A percentile compares a stretch with the other conserved stretches of the same genome.
phyloP scores from a whole-genome alignment of 2,329 filamentous ascomycete species.

The Colletotrichum sp. region DNA sequence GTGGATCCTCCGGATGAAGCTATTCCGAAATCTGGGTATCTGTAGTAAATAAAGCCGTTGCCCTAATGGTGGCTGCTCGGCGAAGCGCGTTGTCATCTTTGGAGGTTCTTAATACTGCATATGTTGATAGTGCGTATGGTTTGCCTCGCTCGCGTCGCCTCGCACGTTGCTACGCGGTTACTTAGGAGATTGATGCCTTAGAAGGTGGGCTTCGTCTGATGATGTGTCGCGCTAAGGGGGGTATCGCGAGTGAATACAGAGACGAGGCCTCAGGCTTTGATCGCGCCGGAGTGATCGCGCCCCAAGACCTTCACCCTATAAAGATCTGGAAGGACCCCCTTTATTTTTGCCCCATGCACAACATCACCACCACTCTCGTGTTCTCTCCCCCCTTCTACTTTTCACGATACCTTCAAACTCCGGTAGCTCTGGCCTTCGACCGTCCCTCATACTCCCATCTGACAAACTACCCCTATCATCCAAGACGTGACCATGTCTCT shows the following conservation, averaged over 20 bases:
- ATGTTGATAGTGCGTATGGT: rapidly evolving
- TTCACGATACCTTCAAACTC: neutral
- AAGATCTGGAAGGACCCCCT: too few species aligned
- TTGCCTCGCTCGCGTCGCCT: neutral
- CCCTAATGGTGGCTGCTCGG: too few species aligned
- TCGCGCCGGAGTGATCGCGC: neutral
- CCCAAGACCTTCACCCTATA: neutral
- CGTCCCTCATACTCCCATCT: too few species aligned
- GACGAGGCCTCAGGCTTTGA: neutral
- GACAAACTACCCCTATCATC: neutral
- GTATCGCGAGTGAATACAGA: neutral
- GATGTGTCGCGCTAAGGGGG: neutral
- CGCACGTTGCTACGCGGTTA: neutral
- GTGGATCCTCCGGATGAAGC: neutral
- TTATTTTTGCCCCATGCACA: too few species aligned
- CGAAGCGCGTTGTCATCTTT: too few species aligned
- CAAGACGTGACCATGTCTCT: neutral
- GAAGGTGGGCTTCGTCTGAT: neutral
- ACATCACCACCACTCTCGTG: too few species aligned
- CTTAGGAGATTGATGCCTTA: neutral
- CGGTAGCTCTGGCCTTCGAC: too few species aligned
- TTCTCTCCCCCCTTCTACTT: neutral
- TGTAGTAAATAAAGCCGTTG: neutral
- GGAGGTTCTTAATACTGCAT: too few species aligned
- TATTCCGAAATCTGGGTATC: neutral